Percentiles rank a stretch among this genome's conserved stretches.
Evolutionary conservation across 495 filamentous ascomycete genomes (phyloP).

Genomic region (Rostrohypoxylon terebratum): DNA sequence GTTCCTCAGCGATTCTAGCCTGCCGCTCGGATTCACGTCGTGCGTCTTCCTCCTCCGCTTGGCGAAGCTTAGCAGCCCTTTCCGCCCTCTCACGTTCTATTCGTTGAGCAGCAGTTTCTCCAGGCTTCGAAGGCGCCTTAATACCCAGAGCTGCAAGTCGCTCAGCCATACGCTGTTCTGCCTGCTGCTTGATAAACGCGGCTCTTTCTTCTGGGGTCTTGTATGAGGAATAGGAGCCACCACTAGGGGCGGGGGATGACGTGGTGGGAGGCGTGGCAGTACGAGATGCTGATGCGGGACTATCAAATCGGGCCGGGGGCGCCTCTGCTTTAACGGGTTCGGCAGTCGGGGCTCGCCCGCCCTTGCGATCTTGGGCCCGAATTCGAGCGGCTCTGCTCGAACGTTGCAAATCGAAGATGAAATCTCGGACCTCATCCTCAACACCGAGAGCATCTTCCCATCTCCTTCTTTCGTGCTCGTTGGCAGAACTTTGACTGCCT

Average conservation of each 20-base stretch:
- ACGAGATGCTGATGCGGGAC: conserved; percentile 55
- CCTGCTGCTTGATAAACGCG: conserved; percentile 95
- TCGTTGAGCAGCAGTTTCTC: conserved; percentile 84
- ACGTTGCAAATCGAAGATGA: conserved; percentile 95
- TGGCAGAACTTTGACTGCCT: conserved; percentile 70
- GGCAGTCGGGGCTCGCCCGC: conserved; percentile 57
- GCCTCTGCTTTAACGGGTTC: conserved; percentile 61
- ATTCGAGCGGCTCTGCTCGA: conserved; percentile 79
- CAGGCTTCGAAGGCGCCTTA: conserved; percentile 76
- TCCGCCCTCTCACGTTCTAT: conserved; percentile 90
- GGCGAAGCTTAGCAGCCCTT: conserved; percentile 82
- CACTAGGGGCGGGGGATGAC: conserved; percentile 51
- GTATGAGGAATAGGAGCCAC: conserved; percentile 78
- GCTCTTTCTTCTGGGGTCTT: conserved; percentile 93
- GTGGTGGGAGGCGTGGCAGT: conserved; percentile 59
- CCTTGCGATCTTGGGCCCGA: conserved; percentile 73
- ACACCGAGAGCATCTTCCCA: conserved; percentile 98
- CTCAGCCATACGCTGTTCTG: conserved; percentile 97
- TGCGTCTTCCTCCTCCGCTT: conserved; percentile 96
- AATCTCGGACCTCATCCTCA: conserved; percentile 94
- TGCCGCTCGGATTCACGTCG: conserved; percentile 89
- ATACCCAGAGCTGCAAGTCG: conserved; percentile 93
- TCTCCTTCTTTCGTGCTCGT: conserved; percentile 88
- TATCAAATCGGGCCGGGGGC: conserved; percentile 53
- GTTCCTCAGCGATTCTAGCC: conserved; percentile 84